Evolutionary conservation across 352 stramenopile species (phyloP), one percentile per base, ranked within the genome.

Genomic region (Phytophthora lateralis): DNA sequence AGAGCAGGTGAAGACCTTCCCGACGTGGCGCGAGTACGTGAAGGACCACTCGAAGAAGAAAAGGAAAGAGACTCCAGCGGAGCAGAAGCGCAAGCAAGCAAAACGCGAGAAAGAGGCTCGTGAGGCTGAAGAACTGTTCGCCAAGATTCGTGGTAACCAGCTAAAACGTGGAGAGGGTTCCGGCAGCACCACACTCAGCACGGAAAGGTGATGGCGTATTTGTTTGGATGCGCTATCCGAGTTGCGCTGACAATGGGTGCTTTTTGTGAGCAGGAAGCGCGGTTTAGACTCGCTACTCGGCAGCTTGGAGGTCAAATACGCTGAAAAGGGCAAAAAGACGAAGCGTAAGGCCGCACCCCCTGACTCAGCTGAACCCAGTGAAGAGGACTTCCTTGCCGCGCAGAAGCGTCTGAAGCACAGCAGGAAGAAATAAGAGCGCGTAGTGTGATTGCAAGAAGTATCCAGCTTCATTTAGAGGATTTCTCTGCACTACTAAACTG

Each of bases 271-370:
- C 46, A 88, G 79, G 15, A 76, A 90, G 24, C 76, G 71, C 29
- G 71, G 75, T 2, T 90, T 91, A 48, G 68, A 71, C 7, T 89
- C 76, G 38, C 56, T 93, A 18, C 50, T 93, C 11, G 57, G 78
- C 3, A 83, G 60, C 30, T 69, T 93, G 24, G 82, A 93, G 30
- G 63, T 73, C 43, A 91, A 85, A 44, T 91, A 90, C 44, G 73
- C 66, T 27, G 66, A 80, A 15, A 75, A 85, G 39, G 54, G 43
- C 17, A 85, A 85, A 47, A 73, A 76, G 17, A 66, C 73, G 29
- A 87, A 79, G 41, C 56, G 62, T 24, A 73, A 77, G 35, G 46
- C 58, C 29, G 46, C 29, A 17, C 8, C 51, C 20, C 24, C 37
- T 6, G 52, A 60, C 17, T 12, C 51, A 24, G 38, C 32, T 30